Conservation (phyloP, 495 filamentous ascomycete genomes). For the Trichoderma gamsii region DNA sequence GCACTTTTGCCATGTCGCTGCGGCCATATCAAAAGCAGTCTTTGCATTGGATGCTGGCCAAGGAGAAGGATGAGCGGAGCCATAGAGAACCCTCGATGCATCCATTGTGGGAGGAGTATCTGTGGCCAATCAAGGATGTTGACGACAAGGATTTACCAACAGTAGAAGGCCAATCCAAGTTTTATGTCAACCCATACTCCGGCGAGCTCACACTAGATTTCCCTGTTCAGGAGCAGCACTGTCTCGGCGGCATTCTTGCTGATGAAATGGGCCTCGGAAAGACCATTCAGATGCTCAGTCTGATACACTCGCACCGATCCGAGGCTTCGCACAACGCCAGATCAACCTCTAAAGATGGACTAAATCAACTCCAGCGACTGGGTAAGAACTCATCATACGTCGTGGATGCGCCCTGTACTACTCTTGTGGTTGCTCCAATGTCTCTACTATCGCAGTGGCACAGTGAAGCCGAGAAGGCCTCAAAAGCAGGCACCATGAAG, state of each 20-base stretch:
- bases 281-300: conserved; percentile 94
- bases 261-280: conserved; percentile 93
- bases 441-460: conserved; percentile 93
- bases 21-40: conserved; percentile 95
- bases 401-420: conserved; percentile 75
- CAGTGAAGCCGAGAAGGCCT: conserved; percentile 86
- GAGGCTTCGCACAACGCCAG: conserved; percentile 46
- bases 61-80: conserved; percentile 73
- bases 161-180: conserved; percentile 58
- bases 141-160: conserved; percentile 68
- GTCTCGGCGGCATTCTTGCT: conserved; percentile 85
- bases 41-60: conserved; percentile 89
- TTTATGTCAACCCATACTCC: conserved; percentile 96
- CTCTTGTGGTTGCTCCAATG: conserved; percentile 91
- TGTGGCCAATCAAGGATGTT: conserved; percentile 80
- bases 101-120: conserved; percentile 94
- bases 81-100: conserved; percentile 76
- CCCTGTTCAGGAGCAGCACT: conserved; percentile 88
- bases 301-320: conserved; percentile 80
- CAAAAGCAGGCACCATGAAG: conserved; percentile 71
- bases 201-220: conserved; percentile 92
- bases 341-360: conserved; percentile 27
- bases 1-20: conserved; percentile 73
- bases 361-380: conserved; percentile 47
- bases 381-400: conserved; percentile 48